Percentiles rank a stretch among this genome's conserved stretches.
Evolutionary conservation across 495 filamentous ascomycete genomes (phyloP).

Genomic region (Acidomyces sp.): DNA sequence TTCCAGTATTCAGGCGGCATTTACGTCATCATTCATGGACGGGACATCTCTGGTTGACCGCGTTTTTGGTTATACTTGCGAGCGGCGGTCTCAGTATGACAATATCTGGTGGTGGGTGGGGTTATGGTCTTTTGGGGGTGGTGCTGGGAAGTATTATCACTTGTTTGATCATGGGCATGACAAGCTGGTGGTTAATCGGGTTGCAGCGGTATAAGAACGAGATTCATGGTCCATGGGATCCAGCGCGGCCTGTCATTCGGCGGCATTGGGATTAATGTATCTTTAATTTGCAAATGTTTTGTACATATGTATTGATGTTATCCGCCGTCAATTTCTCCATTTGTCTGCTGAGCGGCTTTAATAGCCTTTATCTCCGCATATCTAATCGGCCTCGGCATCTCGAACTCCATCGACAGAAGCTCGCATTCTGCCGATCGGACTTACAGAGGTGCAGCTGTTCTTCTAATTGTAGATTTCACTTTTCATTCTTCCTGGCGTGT

Average conservation of each 20-base stretch:
- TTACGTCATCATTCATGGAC: slow-evolving; percentile 71
- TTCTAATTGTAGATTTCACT: too few species aligned
- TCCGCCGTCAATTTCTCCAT: too few species aligned
- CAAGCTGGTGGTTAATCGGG: slow-evolving; percentile 95
- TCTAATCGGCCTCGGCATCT: too few species aligned
- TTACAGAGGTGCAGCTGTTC: too few species aligned
- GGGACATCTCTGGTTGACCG: slow-evolving; percentile 66
- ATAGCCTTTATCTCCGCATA: too few species aligned
- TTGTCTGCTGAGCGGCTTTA: too few species aligned
- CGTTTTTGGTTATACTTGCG: slow-evolving; percentile 64
- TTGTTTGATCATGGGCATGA: slow-evolving; percentile 73
- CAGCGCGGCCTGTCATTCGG: slow-evolving; percentile 68
- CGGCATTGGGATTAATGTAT: slow-evolving; percentile 43
- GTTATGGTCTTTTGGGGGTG: slow-evolving; percentile 53
- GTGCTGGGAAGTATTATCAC: slow-evolving; percentile 59
- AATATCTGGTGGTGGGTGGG: slow-evolving; percentile 55
- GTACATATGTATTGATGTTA: too few species aligned
- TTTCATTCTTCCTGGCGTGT: too few species aligned
- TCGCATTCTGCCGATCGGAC: too few species aligned
- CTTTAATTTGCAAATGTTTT: too few species aligned
- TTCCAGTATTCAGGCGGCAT: slow-evolving; percentile 85
- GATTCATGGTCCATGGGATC: slow-evolving; percentile 96
- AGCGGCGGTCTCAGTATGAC: slow-evolving; percentile 65
- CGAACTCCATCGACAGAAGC: too few species aligned
- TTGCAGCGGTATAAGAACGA: slow-evolving; percentile 99